Percentiles rank a stretch among this genome's conserved stretches.
These are phyloP conservation scores for Pelargonium citronellum DNA, from an alignment of 441 rosid species.

Conservation along the genomic window DNA sequence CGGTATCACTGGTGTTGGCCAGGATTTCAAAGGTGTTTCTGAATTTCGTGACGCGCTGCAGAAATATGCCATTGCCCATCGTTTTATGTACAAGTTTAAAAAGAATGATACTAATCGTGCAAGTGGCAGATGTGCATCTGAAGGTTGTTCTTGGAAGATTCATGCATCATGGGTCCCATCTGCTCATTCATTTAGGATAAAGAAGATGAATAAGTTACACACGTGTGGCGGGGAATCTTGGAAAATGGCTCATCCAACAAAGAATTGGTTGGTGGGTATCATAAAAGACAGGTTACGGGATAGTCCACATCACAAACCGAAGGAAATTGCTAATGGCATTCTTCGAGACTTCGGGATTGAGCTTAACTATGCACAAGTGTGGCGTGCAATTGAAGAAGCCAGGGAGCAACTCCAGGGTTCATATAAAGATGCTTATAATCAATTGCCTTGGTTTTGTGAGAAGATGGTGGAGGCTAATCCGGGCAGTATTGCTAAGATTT, in stretches of 20 bases:
- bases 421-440: constrained; percentile 61
- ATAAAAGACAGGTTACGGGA: constrained; percentile 75
- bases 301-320: constrained; percentile 76
- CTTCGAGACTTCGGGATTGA: constrained; percentile 70
- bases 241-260: constrained; percentile 71
- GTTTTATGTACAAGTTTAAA: constrained; percentile 65
- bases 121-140: constrained; percentile 60
- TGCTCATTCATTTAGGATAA: constrained; percentile 52
- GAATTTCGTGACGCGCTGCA: constrained; percentile 85
- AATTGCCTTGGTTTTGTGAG: constrained; percentile 65
- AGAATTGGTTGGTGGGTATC: constrained; percentile 73
- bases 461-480: constrained; percentile 62
- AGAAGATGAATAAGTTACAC: constrained; percentile 54
- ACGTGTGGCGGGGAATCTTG: constrained; percentile 80
- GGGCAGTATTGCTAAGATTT: constrained; percentile 56
- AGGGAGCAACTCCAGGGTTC: constrained; percentile 80
- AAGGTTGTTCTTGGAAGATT: constrained; percentile 77
- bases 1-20: constrained; percentile 78
- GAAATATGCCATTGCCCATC: constrained; percentile 78
- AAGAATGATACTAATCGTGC: constrained; percentile 82
- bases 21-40: constrained; percentile 64
- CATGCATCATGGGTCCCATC: constrained; percentile 85
- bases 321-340: constrained; percentile 59
- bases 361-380: constrained; percentile 64
- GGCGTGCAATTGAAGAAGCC: constrained; percentile 90